phyloP scores from a whole-genome alignment of 2,329 filamentous ascomycete genomes.

The Podosphaera xanthii region DNA sequence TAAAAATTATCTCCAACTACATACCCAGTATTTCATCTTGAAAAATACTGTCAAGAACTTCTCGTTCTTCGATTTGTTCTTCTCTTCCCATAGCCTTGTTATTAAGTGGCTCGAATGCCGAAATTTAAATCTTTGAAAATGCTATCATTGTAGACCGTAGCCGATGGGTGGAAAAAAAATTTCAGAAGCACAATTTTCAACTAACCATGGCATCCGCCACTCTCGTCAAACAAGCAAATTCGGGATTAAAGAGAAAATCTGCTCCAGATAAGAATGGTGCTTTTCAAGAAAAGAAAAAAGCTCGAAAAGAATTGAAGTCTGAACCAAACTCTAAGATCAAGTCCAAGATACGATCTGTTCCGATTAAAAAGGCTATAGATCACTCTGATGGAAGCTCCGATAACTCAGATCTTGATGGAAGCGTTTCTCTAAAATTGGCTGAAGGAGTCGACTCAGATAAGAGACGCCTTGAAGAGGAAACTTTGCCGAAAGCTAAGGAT shows the following conservation, averaged over 20 bases:
- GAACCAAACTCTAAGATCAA: conserved; percentile 5
- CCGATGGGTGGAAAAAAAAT: neutral
- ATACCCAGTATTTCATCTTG: conserved; percentile 87
- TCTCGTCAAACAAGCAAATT: conserved; percentile 22
- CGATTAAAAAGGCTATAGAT: conserved; percentile 16
- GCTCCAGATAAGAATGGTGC: conserved; percentile 22
- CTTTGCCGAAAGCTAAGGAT: conserved; percentile 15
- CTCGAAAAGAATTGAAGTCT: neutral
- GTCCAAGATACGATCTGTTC: conserved; percentile 11
- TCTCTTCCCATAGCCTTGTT: conserved; percentile 39
- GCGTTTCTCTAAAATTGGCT: conserved; percentile 7
- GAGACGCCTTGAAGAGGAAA: conserved; percentile 18
- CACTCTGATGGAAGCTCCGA: conserved; percentile 20
- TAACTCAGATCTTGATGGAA: conserved; percentile 17
- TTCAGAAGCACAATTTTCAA: neutral
- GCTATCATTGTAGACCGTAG: neutral
- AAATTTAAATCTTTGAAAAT: neutral
- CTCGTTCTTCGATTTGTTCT: conserved; percentile 86
- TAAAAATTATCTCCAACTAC: conserved; percentile 4
- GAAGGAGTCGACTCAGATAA: conserved; percentile 10
- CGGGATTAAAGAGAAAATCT: conserved; percentile 34
- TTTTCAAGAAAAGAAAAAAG: conserved; percentile 27
- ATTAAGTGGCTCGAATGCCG: neutral
- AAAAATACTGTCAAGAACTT: conserved; percentile 95
- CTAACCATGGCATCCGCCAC: conserved; percentile 15